These are phyloP conservation scores for Heritiera fomes DNA, from an alignment of 345 rosid genomes.

Conservation along the genomic window DNA sequence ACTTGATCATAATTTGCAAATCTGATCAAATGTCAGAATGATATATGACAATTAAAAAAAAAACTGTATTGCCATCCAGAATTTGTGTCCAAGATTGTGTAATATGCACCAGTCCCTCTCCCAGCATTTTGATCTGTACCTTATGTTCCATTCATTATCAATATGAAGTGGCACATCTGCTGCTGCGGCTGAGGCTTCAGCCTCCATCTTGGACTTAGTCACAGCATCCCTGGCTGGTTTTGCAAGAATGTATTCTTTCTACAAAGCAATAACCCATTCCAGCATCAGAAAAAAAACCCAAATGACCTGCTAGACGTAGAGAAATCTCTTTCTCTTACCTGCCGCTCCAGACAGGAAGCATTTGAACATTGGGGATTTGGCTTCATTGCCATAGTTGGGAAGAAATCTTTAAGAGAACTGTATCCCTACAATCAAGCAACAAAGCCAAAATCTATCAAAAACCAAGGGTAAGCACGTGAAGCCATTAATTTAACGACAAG, in stretches of 20 bases:
- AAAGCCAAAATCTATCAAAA: slow-evolving; percentile 19
- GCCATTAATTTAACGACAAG: slow-evolving; percentile 1
- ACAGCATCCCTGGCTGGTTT: slow-evolving; percentile 91
- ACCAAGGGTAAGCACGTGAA: slow-evolving; percentile 13
- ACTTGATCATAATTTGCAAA: slow-evolving; percentile 7
- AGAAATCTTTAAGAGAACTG: slow-evolving; percentile 90
- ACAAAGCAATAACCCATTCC: slow-evolving; percentile 29
- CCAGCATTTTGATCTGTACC: slow-evolving; percentile 40
- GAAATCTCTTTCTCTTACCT: slow-evolving; percentile 49
- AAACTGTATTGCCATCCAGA: neutral
- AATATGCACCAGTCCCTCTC: slow-evolving; percentile 2
- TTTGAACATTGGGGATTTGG: slow-evolving; percentile 96
- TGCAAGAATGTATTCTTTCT: slow-evolving; percentile 73
- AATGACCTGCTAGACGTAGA: slow-evolving; percentile 15
- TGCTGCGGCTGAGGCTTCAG: slow-evolving; percentile 43
- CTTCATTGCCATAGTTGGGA: slow-evolving; percentile 96
- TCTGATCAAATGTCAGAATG: neutral
- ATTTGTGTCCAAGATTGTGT: neutral
- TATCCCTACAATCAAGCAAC: slow-evolving; percentile 63
- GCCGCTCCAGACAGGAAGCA: slow-evolving; percentile 83
- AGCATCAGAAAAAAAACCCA: slow-evolving; percentile 15
- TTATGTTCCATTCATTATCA: slow-evolving; percentile 96
- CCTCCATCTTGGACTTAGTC: slow-evolving; percentile 86
- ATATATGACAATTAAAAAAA: neutral
- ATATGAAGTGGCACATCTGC: slow-evolving; percentile 63